Evolutionary conservation across 2,329 filamentous ascomycete genomes (phyloP).

Genomic region (Pseudogymnoascus sp.): DNA sequence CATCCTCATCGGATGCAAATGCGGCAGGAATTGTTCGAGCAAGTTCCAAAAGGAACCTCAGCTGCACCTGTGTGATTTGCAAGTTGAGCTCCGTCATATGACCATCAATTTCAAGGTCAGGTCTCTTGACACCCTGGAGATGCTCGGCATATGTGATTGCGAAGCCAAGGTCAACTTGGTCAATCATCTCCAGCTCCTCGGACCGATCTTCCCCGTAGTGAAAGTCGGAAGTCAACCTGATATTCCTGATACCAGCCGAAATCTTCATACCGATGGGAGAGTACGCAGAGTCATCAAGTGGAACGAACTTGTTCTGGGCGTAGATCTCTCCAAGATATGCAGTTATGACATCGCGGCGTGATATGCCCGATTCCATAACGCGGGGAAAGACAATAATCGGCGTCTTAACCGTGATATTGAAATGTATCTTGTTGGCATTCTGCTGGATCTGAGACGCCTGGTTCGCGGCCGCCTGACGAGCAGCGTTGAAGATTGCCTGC

Average conservation of each 20-base stretch:
- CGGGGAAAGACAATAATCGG: constrained; percentile 94
- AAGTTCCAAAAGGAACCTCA: constrained; percentile 82
- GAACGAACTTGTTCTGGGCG: constrained; percentile 84
- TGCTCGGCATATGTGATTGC: constrained; percentile 90
- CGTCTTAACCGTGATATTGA: constrained; percentile 87
- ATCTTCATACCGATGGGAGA: constrained; percentile 80
- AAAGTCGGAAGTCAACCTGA: constrained; percentile 82
- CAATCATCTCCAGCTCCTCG: constrained; percentile 92
- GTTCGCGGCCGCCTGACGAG: constrained; percentile 85
- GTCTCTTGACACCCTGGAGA: constrained; percentile 64
- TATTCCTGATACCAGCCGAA: constrained; percentile 83
- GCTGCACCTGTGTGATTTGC: constrained; percentile 79
- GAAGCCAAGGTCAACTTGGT: constrained; percentile 92
- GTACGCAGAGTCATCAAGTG: constrained; percentile 68
- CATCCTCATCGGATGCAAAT: constrained; percentile 68
- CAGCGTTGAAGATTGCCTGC: constrained; percentile 98
- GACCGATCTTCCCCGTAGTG: constrained; percentile 64
- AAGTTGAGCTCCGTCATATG: constrained; percentile 91
- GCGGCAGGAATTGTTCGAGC: constrained; percentile 81
- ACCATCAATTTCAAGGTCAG: constrained; percentile 86
- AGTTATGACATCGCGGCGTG: constrained; percentile 74
- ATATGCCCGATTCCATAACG: constrained; percentile 60
- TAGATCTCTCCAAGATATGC: constrained; percentile 97
- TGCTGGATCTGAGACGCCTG: constrained; percentile 92
- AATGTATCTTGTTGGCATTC: constrained; percentile 82